phyloP scores from a whole-genome alignment of 2,329 filamentous ascomycete genomes.

The Claviceps humidiphila region DNA sequence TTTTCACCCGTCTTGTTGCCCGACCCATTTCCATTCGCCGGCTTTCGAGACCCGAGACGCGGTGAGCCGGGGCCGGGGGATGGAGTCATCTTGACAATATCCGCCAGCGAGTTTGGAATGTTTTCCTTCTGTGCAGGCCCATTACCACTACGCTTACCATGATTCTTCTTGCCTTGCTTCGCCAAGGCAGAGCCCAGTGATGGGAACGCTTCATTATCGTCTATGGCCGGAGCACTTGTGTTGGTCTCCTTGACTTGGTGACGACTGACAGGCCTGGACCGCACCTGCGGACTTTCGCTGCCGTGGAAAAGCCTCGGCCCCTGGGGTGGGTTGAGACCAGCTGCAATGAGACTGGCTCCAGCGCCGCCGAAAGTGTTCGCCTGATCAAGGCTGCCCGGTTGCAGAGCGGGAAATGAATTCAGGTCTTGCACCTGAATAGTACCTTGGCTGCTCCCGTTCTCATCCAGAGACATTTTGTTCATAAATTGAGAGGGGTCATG shows the following conservation, averaged over 20 bases:
- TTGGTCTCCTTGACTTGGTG: constrained; percentile 48
- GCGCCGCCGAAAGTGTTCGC: constrained; percentile 36
- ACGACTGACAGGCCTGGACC: constrained; percentile 75
- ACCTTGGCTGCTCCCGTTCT: constrained; percentile 45
- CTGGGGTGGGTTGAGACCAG: constrained; percentile 51
- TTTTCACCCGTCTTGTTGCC: constrained; percentile 49
- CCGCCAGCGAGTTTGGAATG: constrained; percentile 67
- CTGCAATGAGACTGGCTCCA: constrained; percentile 36
- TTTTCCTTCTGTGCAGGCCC: constrained; percentile 58
- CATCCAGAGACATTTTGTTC: constrained; percentile 65
- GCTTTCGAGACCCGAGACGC: constrained; percentile 40
- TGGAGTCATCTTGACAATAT: constrained; percentile 90
- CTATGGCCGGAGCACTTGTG: constrained; percentile 61
- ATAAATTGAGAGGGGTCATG: constrained; percentile 84
- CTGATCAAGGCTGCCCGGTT: constrained; percentile 45
- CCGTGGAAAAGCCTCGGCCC: constrained; percentile 52
- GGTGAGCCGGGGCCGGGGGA: constrained; percentile 56
- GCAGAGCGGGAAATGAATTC: constrained; percentile 70
- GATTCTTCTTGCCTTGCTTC: constrained; percentile 79
- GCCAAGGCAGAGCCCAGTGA: constrained; percentile 63
- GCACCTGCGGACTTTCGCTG: constrained; percentile 51
- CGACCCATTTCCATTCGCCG: background rate
- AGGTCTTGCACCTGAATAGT: constrained; percentile 72
- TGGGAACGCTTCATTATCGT: constrained; percentile 93
- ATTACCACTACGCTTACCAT: constrained; percentile 80